Evolutionary conservation across 495 filamentous ascomycete species (phyloP).

Genomic region (Penicillium canariense): DNA sequence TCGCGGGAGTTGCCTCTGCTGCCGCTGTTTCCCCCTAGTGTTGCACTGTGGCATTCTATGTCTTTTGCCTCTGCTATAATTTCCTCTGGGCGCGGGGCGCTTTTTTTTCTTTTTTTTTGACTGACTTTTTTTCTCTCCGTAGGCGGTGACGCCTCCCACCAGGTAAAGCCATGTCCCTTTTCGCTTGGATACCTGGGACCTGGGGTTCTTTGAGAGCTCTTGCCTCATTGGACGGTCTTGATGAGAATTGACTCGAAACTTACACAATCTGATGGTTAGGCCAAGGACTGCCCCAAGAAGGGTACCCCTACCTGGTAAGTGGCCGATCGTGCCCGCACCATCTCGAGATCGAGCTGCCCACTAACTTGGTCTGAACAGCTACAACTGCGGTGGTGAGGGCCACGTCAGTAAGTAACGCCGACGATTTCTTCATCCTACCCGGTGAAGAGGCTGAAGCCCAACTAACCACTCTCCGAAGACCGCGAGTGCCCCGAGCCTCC

Average conservation of each 20-base stretch:
- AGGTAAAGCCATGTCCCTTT: conserved; percentile 45
- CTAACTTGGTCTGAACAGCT: conserved; percentile 46
- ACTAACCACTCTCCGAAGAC: conserved; percentile 45
- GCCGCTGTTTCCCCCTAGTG: too few species aligned
- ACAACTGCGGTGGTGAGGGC: conserved; percentile 83
- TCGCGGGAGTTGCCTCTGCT: background rate
- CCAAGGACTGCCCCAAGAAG: conserved; percentile 93
- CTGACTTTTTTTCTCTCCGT: conserved; percentile 26
- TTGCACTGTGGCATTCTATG: conserved; percentile 12
- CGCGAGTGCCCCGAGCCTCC: conserved; percentile 87
- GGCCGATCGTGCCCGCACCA: conserved; percentile 3
- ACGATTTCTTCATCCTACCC: background rate
- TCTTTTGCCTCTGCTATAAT: conserved; percentile 6
- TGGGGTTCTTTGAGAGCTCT: background rate
- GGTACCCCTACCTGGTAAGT: conserved; percentile 85
- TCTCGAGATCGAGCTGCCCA: conserved; percentile 14
- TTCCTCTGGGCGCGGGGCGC: background rate
- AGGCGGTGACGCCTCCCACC: conserved; percentile 77
- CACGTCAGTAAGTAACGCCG: conserved; percentile 71
- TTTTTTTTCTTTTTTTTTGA: conserved; percentile 14
- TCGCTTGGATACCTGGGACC: conserved; percentile 6
- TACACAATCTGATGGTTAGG: conserved; percentile 40
- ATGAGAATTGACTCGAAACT: background rate
- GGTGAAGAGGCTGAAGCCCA: background rate
- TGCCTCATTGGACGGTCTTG: background rate